Conservation (phyloP, 495 filamentous ascomycete genomes). For the Annulohypoxylon maeteangense region DNA sequence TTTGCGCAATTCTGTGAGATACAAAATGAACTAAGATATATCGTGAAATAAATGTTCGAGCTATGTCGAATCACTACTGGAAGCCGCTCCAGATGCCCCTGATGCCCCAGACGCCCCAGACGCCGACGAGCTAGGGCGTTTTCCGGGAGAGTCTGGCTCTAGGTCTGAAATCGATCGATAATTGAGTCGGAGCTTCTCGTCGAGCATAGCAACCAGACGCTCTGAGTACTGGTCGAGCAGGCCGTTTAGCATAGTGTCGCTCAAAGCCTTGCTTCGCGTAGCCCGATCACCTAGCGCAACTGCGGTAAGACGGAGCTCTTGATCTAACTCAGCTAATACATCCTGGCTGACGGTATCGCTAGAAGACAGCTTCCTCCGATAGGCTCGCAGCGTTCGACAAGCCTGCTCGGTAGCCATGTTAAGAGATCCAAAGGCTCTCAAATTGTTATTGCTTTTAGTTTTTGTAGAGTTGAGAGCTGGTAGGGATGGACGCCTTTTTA, state of each 20-base stretch:
- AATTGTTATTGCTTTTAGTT: conserved; percentile 62
- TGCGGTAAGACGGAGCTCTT: conserved; percentile 80
- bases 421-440: conserved; percentile 69
- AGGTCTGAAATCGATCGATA: conserved; percentile 42
- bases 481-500: conserved; percentile 62
- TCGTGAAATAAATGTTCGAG: conserved; percentile 31
- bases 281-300: conserved; percentile 72
- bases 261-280: conserved; percentile 62
- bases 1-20: conserved; percentile 13
- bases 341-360: conserved; percentile 71
- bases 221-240: conserved; percentile 79
- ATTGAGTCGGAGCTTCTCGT: conserved; percentile 69
- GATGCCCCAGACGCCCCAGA: conserved; percentile 4
- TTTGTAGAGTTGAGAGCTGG: conserved; percentile 66
- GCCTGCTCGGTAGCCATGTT: conserved; percentile 82
- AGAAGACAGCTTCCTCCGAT: conserved; percentile 81
- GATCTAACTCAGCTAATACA: conserved; percentile 76
- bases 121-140: conserved; percentile 44
- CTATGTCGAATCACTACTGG: conserved; percentile 42
- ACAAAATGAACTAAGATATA: conserved; percentile 38
- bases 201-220: conserved; percentile 73
- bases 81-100: conserved; percentile 17
- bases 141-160: conserved; percentile 45
- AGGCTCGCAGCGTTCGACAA: conserved; percentile 79
- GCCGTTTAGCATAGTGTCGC: conserved; percentile 68